These are phyloP conservation scores for Eutypella sp. DNA, from an alignment of 2,329 filamentous ascomycete genomes.

Conservation along the genomic window DNA sequence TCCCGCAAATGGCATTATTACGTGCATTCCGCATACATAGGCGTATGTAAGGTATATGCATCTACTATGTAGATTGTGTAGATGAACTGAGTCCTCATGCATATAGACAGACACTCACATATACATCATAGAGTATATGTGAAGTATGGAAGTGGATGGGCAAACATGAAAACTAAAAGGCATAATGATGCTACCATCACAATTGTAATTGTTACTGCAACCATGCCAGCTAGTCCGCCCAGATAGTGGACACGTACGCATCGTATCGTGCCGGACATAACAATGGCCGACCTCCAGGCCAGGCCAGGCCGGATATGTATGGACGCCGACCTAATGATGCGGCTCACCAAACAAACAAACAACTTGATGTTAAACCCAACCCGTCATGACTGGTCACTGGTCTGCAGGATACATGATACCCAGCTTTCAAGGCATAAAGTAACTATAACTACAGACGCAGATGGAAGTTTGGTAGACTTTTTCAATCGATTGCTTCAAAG, in stretches of 20 bases:
- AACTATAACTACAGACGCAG: neutral
- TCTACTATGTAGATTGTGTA: neutral
- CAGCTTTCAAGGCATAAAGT: too few species aligned
- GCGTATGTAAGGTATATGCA: neutral
- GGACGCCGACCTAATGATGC: too few species aligned
- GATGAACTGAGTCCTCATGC: neutral
- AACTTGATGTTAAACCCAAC: conserved; percentile 2
- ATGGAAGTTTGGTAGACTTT: neutral
- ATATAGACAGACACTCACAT: neutral
- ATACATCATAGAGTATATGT: too few species aligned
- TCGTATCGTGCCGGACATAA: conserved; percentile 6
- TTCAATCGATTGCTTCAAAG: too few species aligned
- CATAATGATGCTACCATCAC: too few species aligned
- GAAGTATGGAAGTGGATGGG: too few species aligned
- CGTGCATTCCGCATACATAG: too few species aligned
- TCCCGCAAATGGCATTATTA: neutral
- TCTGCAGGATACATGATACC: neutral
- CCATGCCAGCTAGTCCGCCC: neutral
- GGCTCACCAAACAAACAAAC: conserved; percentile 10
- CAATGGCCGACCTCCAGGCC: conserved; percentile 4
- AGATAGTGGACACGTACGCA: neutral
- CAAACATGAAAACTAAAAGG: too few species aligned
- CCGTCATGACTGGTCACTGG: neutral
- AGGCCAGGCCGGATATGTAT: neutral
- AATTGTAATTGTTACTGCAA: too few species aligned